Base-by-base conservation (phyloP, 176 grass and related monocot genomes). In the Alopecurus myosuroides region DNA sequence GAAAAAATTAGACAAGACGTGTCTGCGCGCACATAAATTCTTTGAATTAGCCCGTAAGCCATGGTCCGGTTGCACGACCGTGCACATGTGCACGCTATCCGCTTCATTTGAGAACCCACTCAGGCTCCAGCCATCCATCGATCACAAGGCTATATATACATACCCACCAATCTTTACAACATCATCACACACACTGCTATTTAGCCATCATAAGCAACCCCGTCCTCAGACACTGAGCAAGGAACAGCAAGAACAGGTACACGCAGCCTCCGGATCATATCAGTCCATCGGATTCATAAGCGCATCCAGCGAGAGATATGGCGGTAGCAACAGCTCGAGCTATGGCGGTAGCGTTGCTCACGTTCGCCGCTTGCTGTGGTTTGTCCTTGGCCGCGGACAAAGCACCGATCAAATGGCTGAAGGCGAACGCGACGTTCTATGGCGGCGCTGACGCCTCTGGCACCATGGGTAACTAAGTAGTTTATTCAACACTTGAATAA, bases 21-120 rank as follows among this genome's bases (percentile, higher is more conserved):
- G 76, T 86, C 66, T 62, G 52, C 28, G 52, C 40, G 5, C 8
- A 22, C 34, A 28, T 73, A 1, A 23, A 29, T 10, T 80, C 30
- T 15, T 51, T 11, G 29, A 68, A 86, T 51, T 86, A 11, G 18
- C 15, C 85, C 55, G 15, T 52, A 86, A 86, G 77, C 41, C 52
- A 63, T 80, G 85, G 31, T 31, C 55, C 74, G 20, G 76, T 40
- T 34, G 45, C 62, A 35, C 62, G n/a, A n/a, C n/a, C n/a, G n/a
- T n/a, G n/a, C n/a, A n/a, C n/a, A 60, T 46, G 20, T 48, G 51
- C 51, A 63, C 67, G 66, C 76, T 52, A 15, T 11, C 31, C 1
- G 25, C 26, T 18, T 18, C 15, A 5, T 64, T 64, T 2, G 31
- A 3, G 7, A 62, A 17, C 66, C 7, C 4, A 17, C 34, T 77